These are phyloP conservation scores for Xylaria sp. DNA, from an alignment of 2,329 filamentous ascomycete species.

Conservation along the genomic window DNA sequence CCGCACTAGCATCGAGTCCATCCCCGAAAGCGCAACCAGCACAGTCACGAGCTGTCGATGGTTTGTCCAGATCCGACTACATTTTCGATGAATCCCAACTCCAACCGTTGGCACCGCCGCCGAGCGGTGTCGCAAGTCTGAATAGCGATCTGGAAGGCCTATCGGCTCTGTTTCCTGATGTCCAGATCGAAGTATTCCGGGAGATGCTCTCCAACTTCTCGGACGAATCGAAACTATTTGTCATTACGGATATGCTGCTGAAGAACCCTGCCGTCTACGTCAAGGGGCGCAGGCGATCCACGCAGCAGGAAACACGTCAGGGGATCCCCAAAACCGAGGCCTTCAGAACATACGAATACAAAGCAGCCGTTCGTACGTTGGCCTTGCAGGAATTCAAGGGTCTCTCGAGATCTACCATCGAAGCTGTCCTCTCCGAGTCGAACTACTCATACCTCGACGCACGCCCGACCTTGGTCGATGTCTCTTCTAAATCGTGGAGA, in stretches of 20 bases:
- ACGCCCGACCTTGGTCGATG: slow-evolving; percentile 60
- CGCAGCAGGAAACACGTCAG: slow-evolving; percentile 25
- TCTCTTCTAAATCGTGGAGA: slow-evolving; percentile 72
- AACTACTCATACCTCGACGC: slow-evolving; percentile 75
- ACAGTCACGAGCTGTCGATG: slow-evolving; percentile 23
- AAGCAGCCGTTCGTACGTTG: slow-evolving; percentile 60
- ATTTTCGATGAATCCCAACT: slow-evolving; percentile 55
- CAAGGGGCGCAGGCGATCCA: slow-evolving; percentile 56
- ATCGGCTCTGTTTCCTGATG: slow-evolving; percentile 68
- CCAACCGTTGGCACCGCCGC: slow-evolving; percentile 42
- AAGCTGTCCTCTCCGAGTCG: slow-evolving; percentile 71
- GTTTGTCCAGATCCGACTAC: slow-evolving; percentile 36
- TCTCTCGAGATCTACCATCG: slow-evolving; percentile 66
- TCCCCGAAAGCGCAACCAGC: background rate
- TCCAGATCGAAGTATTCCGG: slow-evolving; percentile 76
- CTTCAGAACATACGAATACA: slow-evolving; percentile 64
- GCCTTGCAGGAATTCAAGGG: slow-evolving; percentile 72
- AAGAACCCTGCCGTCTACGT: slow-evolving; percentile 67
- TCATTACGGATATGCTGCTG: slow-evolving; percentile 71
- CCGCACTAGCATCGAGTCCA: background rate
- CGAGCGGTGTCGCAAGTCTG: slow-evolving; percentile 60
- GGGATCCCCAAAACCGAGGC: slow-evolving; percentile 55
- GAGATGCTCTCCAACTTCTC: slow-evolving; percentile 73
- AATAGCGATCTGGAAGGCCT: slow-evolving; percentile 66
- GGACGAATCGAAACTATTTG: slow-evolving; percentile 68